phyloP scores from a whole-genome alignment of 2,329 filamentous ascomycete genomes.

The Dissoconium aciculare region DNA sequence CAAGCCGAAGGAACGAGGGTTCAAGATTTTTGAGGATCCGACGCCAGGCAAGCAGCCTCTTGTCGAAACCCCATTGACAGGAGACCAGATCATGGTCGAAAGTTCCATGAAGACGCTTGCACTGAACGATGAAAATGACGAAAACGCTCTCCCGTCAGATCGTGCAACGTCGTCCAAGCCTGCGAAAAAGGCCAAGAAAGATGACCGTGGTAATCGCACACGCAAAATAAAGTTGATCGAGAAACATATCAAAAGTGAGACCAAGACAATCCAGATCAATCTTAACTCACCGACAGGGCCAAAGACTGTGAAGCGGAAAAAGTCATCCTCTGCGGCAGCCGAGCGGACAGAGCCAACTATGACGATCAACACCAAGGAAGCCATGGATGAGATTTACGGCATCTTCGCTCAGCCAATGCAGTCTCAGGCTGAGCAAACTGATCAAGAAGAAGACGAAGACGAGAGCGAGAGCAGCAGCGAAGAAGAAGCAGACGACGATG shows the following conservation, averaged over 20 bases:
- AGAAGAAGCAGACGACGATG: slow-evolving; percentile 48
- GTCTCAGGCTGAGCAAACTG: slow-evolving; percentile 31
- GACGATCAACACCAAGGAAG: slow-evolving; percentile 89
- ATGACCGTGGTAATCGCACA: slow-evolving; percentile 35
- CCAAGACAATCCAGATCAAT: slow-evolving; percentile 89
- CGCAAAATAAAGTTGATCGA: slow-evolving; percentile 62
- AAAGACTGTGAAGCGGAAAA: slow-evolving; percentile 63
- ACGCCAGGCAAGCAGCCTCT: slow-evolving; percentile 7
- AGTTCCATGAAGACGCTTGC: slow-evolving; percentile 19
- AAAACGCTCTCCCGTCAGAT: slow-evolving; percentile 30
- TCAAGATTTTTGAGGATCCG: slow-evolving; percentile 23
- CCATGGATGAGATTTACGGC: slow-evolving; percentile 93
- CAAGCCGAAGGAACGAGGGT: slow-evolving; percentile 19
- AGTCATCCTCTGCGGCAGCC: slow-evolving; percentile 47
- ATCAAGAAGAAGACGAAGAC: slow-evolving; percentile 50
- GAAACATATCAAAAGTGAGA: slow-evolving; percentile 60
- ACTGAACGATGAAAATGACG: slow-evolving; percentile 32
- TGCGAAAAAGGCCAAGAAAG: slow-evolving; percentile 34
- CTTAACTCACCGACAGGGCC: slow-evolving; percentile 75
- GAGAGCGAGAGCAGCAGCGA: slow-evolving; percentile 34
- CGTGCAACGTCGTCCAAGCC: slow-evolving; percentile 31
- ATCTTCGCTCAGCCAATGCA: slow-evolving; percentile 82
- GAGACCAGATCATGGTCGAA: slow-evolving; percentile 15
- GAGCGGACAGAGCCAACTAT: slow-evolving; percentile 99
- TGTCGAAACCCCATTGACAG: slow-evolving; percentile 4